These are phyloP conservation scores for Yamadazyma taylorii DNA, from an alignment of 1,139 yeast genomes.

Conservation along the genomic window DNA sequence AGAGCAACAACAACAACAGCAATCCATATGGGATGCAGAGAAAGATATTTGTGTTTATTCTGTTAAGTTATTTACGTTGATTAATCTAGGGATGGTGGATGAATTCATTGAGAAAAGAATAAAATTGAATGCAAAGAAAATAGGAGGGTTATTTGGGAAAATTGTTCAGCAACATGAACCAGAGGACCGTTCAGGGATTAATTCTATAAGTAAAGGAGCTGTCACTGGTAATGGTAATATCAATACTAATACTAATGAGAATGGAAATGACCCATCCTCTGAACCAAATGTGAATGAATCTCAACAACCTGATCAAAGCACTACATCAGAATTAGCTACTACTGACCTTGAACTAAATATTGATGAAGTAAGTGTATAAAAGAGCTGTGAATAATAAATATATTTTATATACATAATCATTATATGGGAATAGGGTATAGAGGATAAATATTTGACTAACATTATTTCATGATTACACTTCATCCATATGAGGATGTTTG, in stretches of 20 bases:
- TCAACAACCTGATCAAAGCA: not conserved
- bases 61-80: conserved; percentile 49
- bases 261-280: too few relatives aligned
- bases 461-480: too few relatives aligned
- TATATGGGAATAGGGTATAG: not conserved
- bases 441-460: too few relatives aligned
- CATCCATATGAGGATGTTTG: not conserved
- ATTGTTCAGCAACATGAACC: conserved; percentile 21
- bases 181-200: not conserved
- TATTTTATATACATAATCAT: not conserved
- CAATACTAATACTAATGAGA: too few relatives aligned
- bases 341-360: conserved; percentile 5
- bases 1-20: conserved; percentile 13
- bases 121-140: conserved; percentile 42
- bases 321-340: not conserved
- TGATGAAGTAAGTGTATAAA: conserved; percentile 2
- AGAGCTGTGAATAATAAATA: not conserved
- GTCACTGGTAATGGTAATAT: too few relatives aligned
- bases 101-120: conserved; percentile 38
- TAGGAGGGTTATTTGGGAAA: conserved; percentile 43
- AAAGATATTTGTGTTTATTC: conserved; percentile 51
- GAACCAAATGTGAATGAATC: not conserved
- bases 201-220: too few relatives aligned
- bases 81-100: conserved; percentile 39
- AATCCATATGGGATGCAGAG: conserved; percentile 35